These are phyloP conservation scores for Penicillium digitatum DNA, from an alignment of 2,329 filamentous ascomycete genomes.

Conservation along the genomic window DNA sequence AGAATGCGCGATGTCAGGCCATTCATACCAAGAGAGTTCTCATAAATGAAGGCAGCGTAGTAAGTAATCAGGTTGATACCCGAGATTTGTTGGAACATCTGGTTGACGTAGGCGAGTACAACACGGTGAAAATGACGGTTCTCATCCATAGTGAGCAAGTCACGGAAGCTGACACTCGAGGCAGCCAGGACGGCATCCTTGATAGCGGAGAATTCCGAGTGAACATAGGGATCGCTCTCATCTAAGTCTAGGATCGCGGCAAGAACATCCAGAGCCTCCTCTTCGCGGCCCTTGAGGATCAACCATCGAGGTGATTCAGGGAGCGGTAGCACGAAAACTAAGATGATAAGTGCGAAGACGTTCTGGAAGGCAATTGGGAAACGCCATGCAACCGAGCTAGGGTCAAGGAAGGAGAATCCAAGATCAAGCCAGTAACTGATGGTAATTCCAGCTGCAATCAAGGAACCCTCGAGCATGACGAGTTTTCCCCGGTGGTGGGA, in stretches of 20 bases:
- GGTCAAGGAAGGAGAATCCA: conserved; percentile 50
- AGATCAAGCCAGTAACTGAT: conserved; percentile 49
- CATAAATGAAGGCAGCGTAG: conserved; percentile 44
- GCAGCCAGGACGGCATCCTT: conserved; percentile 49
- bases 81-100: conserved; percentile 52
- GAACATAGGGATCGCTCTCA: conserved; percentile 42
- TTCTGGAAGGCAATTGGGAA: conserved; percentile 56
- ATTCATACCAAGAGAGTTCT: conserved; percentile 41
- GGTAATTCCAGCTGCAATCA: conserved; percentile 49
- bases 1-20: conserved; percentile 47
- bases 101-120: conserved; percentile 54
- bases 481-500: conserved; percentile 48
- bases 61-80: conserved; percentile 47
- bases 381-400: conserved; percentile 46
- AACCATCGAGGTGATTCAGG: conserved; percentile 57
- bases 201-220: conserved; percentile 47
- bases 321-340: conserved; percentile 44
- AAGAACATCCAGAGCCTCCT: conserved; percentile 47
- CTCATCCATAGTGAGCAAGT: conserved; percentile 56
- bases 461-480: conserved; percentile 49
- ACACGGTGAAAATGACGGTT: conserved; percentile 56
- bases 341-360: conserved; percentile 50
- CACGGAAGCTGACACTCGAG: conserved; percentile 49
- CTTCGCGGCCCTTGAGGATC: conserved; percentile 51
- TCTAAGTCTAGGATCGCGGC: conserved; percentile 46